Percentiles rank a stretch among this genome's conserved stretches.
Conservation (phyloP, 148 eudicot species). For the Rheum nobile region DNA sequence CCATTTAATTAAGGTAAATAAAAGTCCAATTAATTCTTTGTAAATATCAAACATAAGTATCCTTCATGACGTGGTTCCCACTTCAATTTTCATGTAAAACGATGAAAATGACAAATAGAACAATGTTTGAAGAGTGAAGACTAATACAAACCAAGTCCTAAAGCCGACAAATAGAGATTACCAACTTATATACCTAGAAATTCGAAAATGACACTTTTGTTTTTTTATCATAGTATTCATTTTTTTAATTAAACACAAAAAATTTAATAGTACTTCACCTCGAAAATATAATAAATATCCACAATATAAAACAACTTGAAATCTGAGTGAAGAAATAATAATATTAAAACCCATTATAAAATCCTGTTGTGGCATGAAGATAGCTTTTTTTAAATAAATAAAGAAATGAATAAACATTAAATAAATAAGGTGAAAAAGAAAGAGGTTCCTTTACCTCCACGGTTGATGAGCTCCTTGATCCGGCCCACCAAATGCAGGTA, state of each 20-base stretch:
- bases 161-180: neutral
- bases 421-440: neutral
- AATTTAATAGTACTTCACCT: neutral
- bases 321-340: no score
- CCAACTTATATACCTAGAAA: neutral
- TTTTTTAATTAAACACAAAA: neutral
- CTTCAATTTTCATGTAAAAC: neutral
- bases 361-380: neutral
- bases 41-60: neutral
- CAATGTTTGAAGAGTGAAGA: neutral
- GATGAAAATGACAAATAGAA: neutral
- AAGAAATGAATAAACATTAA: neutral
- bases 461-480: slow-evolving; percentile 91
- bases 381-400: neutral
- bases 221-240: neutral
- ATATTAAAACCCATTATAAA: no score
- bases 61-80: neutral
- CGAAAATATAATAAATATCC: neutral
- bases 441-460: slow-evolving; percentile 59
- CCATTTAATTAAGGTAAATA: no score
- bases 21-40: neutral
- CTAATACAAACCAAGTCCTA: neutral
- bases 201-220: neutral
- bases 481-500: slow-evolving; percentile 90
- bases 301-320: no score